phyloP scores from a whole-genome alignment of 2,329 filamentous ascomycete genomes.

The Diaporthe ilicicola region DNA sequence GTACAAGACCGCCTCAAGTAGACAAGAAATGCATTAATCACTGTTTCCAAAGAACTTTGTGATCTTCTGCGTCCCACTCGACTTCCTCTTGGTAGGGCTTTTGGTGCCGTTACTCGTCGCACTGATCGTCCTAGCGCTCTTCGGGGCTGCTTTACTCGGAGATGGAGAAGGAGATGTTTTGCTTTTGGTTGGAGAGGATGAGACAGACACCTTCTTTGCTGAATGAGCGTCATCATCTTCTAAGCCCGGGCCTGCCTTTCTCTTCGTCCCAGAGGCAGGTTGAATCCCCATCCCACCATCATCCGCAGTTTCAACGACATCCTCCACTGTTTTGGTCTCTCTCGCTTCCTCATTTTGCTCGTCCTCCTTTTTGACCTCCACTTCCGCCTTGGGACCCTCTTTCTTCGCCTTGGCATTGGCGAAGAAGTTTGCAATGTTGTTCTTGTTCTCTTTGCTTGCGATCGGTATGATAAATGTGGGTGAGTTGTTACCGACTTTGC shows the following conservation, averaged over 20 bases:
- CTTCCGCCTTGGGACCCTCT: conserved; percentile 42
- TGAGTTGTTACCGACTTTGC: conserved; percentile 93
- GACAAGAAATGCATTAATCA: conserved; percentile 40
- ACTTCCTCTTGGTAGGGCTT: conserved; percentile 44
- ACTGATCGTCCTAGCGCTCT: conserved; percentile 47
- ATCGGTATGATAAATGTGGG: conserved; percentile 84
- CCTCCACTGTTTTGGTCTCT: conserved; percentile 24
- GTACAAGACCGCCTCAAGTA: conserved; percentile 25
- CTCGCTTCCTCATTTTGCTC: conserved; percentile 38
- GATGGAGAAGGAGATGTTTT: conserved; percentile 36
- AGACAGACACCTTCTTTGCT: conserved; percentile 37
- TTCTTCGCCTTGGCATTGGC: conserved; percentile 62
- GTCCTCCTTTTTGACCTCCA: conserved; percentile 45
- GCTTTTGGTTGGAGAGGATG: conserved; percentile 33
- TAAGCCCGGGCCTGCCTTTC: conserved; percentile 32
- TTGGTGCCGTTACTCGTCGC: conserved; percentile 51
- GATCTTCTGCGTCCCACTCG: conserved; percentile 53
- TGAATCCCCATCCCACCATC: conserved; percentile 40
- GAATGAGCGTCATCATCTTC: conserved; percentile 37
- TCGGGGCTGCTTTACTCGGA: conserved; percentile 34
- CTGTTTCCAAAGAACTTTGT: conserved; percentile 57
- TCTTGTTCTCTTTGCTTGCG: conserved; percentile 86
- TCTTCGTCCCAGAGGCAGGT: conserved; percentile 33
- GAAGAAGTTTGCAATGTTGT: conserved; percentile 95
- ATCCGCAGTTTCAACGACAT: conserved; percentile 27